Conservation (phyloP, 345 rosid species). For the Passiflora organensis region DNA sequence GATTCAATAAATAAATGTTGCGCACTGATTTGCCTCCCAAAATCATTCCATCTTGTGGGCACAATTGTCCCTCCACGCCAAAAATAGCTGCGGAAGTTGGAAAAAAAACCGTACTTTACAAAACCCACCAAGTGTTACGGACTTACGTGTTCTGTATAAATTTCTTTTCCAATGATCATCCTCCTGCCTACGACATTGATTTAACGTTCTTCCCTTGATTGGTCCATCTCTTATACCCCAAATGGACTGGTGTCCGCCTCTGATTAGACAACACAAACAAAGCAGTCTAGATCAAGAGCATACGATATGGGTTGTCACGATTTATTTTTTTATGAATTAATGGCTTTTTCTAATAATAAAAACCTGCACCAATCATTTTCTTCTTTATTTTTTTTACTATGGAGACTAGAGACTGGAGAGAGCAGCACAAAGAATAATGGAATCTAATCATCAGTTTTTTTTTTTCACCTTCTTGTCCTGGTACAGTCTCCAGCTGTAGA, state of each 20-base stretch:
- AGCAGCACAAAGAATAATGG: slow-evolving; percentile 52
- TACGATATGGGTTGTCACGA: not conserved
- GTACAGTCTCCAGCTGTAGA: slow-evolving; percentile 46
- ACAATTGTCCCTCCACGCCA: slow-evolving; percentile 19
- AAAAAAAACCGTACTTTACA: too few relatives aligned
- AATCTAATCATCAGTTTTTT: slow-evolving; percentile 46
- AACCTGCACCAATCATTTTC: slow-evolving; percentile 25
- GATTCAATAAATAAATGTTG: slow-evolving; percentile 23
- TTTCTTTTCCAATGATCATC: not conserved
- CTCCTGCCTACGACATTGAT: too few relatives aligned
- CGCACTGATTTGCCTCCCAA: too few relatives aligned
- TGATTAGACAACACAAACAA: slow-evolving; percentile 18
- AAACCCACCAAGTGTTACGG: too few relatives aligned
- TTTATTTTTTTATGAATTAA: too few relatives aligned
- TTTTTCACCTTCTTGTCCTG: slow-evolving; percentile 41
- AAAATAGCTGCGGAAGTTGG: not conserved
- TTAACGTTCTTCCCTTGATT: not conserved
- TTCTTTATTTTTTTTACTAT: slow-evolving; percentile 6
- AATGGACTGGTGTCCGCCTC: slow-evolving; percentile 1
- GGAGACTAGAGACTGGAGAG: slow-evolving; percentile 15
- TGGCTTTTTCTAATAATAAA: slow-evolving; percentile 5
- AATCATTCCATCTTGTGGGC: slow-evolving; percentile 7
- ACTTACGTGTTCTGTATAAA: slow-evolving; percentile 9
- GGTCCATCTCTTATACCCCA: too few relatives aligned
- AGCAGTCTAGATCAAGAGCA: slow-evolving; percentile 1